Conservation (phyloP, 2,329 filamentous ascomycete species). For the Aspergillus flavus region DNA sequence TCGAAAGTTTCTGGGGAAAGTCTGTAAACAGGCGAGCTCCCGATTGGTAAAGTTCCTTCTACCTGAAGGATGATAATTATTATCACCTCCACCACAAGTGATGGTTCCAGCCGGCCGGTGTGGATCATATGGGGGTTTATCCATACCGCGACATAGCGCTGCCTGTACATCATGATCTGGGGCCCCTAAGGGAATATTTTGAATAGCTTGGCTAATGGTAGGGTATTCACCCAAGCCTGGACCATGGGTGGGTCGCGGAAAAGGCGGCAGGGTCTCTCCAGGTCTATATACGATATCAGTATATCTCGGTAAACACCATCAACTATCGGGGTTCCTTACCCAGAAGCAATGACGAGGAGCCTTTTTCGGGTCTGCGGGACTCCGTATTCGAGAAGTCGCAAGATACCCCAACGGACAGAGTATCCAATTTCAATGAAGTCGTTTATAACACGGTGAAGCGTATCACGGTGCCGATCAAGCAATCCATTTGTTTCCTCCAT, state of each 20-base stretch:
- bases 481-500: slow-evolving; percentile 80
- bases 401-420: slow-evolving; percentile 68
- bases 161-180: slow-evolving; percentile 46
- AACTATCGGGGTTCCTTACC: slow-evolving; percentile 42
- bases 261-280: slow-evolving; percentile 68
- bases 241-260: slow-evolving; percentile 65
- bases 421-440: slow-evolving; percentile 68
- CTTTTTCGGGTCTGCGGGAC: slow-evolving; percentile 53
- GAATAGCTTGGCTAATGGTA: slow-evolving; percentile 49
- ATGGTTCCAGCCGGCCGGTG: slow-evolving; percentile 60
- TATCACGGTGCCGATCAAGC: slow-evolving; percentile 51
- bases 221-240: slow-evolving; percentile 35
- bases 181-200: slow-evolving; percentile 41
- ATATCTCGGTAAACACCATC: background rate
- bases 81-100: slow-evolving; percentile 63
- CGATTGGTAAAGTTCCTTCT: slow-evolving; percentile 64
- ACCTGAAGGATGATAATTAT: slow-evolving; percentile 69
- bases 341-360: slow-evolving; percentile 56
- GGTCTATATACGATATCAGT: slow-evolving; percentile 51
- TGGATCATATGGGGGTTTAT: slow-evolving; percentile 48
- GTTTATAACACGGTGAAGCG: slow-evolving; percentile 63
- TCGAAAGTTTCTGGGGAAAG: slow-evolving; percentile 64
- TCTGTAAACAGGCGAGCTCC: slow-evolving; percentile 70
- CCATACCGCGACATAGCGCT: slow-evolving; percentile 21
- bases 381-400: slow-evolving; percentile 55